Evolutionary conservation across 805 yeast species (phyloP).

Genomic region (Kuraishia hungarica): DNA sequence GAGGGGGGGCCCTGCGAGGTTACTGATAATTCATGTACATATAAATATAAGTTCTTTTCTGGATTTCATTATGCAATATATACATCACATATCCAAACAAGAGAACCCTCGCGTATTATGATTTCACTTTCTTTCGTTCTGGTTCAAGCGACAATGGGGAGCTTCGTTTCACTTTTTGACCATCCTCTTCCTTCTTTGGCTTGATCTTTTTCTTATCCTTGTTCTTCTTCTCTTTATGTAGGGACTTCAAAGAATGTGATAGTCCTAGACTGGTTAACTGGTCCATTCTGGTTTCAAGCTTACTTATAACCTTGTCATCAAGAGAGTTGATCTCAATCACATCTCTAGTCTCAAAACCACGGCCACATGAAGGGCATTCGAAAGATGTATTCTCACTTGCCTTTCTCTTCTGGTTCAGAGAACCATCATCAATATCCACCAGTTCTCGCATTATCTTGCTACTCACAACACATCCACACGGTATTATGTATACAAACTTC

Average conservation of each 20-base stretch:
- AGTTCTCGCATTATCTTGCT: conserved; percentile 20
- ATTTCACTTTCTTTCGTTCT: not conserved
- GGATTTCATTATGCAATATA: not conserved
- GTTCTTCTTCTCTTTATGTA: not conserved
- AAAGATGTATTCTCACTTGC: not conserved
- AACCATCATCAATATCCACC: conserved; percentile 4
- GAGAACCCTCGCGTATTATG: not conserved
- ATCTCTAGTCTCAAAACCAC: conserved; percentile 8
- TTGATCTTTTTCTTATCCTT: not conserved
- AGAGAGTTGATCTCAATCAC: conserved; percentile 24
- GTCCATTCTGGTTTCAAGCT: not conserved
- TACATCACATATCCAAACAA: not conserved
- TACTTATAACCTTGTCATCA: conserved; percentile 1
- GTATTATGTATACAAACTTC: conserved; percentile 34
- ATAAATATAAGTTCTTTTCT: not conserved
- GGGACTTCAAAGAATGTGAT: not conserved
- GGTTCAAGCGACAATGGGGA: not conserved
- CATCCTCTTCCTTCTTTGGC: not conserved
- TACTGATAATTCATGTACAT: not conserved
- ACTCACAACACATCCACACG: conserved; percentile 35
- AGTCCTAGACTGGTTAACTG: not conserved
- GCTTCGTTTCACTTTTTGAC: not conserved
- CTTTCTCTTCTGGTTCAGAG: not conserved
- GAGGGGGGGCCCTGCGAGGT: not conserved
- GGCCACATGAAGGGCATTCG: not conserved